Conservation (phyloP, 306 rosid species). For the Arachis hypogaea region DNA sequence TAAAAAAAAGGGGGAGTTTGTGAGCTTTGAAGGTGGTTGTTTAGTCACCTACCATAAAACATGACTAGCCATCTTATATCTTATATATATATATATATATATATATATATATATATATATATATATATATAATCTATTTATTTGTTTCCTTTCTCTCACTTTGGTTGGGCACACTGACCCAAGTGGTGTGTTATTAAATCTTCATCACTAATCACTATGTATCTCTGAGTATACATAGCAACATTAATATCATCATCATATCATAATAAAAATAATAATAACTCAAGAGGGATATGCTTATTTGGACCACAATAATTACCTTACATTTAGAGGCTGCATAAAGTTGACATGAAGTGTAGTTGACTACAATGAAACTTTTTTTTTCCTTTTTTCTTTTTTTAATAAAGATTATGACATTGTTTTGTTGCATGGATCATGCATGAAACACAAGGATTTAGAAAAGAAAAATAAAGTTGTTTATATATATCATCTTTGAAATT, state of each 20-base stretch:
- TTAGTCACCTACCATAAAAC: constrained; percentile 77
- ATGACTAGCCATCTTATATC: constrained; percentile 47
- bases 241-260: neutral
- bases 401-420: no score
- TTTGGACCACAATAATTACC: constrained; percentile 20
- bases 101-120: neutral
- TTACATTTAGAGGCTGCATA: neutral
- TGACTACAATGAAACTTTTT: neutral
- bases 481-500: no score
- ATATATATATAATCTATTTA: neutral
- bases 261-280: neutral
- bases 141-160: constrained; percentile 39
- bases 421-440: no score
- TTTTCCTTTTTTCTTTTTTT: no score
- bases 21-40: constrained; percentile 57
- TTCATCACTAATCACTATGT: neutral
- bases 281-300: neutral
- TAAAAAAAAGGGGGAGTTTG: constrained; percentile 41
- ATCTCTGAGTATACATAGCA: neutral
- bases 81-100: neutral
- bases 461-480: no score
- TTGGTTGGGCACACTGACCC: constrained; percentile 7
- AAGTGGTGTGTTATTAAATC: constrained; percentile 36
- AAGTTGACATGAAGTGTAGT: constrained; percentile 7
- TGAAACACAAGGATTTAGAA: no score